Conservation (phyloP, 495 filamentous ascomycete genomes). For the Endocarpon pusillum region DNA sequence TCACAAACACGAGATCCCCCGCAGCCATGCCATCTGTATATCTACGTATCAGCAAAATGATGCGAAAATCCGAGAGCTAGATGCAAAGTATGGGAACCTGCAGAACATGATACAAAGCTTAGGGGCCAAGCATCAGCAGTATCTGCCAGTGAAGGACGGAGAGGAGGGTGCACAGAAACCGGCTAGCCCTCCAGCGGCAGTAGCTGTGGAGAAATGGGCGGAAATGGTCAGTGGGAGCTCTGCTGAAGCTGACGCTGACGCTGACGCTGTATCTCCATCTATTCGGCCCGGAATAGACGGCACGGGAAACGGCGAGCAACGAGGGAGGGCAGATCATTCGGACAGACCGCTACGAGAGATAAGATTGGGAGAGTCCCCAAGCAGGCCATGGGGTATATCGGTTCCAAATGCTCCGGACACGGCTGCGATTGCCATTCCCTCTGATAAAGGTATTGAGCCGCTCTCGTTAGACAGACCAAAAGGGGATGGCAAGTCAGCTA, state of each 20-base stretch:
- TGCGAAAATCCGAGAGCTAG: conserved; percentile 62
- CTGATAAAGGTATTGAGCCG: background rate
- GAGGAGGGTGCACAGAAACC: conserved; percentile 25
- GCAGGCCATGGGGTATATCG: conserved; percentile 75
- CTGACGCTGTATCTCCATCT: conserved; percentile 2
- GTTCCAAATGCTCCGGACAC: conserved; percentile 41
- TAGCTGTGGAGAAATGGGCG: conserved; percentile 67
- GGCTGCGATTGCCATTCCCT: background rate
- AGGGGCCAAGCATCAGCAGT: conserved; percentile 63
- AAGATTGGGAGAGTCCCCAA: conserved; percentile 74
- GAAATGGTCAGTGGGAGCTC: conserved; percentile 39
- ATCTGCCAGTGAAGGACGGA: conserved; percentile 43
- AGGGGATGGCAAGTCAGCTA: too few relatives aligned
- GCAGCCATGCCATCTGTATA: conserved; percentile 82
- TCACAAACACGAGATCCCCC: conserved; percentile 81
- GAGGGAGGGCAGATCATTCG: conserved; percentile 42
- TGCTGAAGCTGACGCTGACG: conserved; percentile 18
- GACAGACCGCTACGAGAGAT: conserved; percentile 70
- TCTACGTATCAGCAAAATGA: conserved; percentile 71
- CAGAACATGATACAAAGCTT: conserved; percentile 82
- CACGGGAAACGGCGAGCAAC: conserved; percentile 16
- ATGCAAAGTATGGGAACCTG: conserved; percentile 79
- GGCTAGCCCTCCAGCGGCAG: conserved; percentile 27
- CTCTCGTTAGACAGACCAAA: too few relatives aligned
- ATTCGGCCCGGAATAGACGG: conserved; percentile 4